Conservation (phyloP, 1,139 yeast genomes). For the Taphrina pruni region DNA sequence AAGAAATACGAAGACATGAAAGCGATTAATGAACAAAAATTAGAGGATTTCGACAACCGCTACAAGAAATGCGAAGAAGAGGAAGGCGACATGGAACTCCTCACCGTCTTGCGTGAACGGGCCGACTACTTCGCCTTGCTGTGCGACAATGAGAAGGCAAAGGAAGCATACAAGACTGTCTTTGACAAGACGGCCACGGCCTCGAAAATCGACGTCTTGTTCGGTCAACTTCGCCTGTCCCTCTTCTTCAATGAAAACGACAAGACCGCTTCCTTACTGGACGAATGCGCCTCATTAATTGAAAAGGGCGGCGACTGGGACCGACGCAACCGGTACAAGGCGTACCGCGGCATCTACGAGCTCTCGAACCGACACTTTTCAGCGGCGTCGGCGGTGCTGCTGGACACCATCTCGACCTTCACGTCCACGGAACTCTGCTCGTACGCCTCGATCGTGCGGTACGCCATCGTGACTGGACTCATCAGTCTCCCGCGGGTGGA, state of each 20-base stretch:
- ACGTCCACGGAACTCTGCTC: constrained; percentile 92
- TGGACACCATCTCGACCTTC: constrained; percentile 92
- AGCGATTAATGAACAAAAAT: constrained; percentile 62
- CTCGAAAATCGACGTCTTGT: constrained; percentile 80
- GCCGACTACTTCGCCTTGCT: constrained; percentile 88
- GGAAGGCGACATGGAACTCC: constrained; percentile 85
- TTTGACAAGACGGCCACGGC: constrained; percentile 85
- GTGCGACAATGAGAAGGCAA: constrained; percentile 77
- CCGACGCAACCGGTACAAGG: constrained; percentile 90
- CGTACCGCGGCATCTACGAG: constrained; percentile 83
- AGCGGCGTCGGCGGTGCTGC: constrained; percentile 81
- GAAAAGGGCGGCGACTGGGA: constrained; percentile 99
- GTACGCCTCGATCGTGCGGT: constrained; percentile 87
- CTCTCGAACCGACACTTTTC: constrained; percentile 84
- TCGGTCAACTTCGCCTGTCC: constrained; percentile 83
- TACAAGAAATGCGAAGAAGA: constrained; percentile 80
- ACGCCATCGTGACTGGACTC: constrained; percentile 85
- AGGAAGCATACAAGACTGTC: constrained; percentile 72
- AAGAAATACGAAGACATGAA: constrained; percentile 59
- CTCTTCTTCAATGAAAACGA: constrained; percentile 81
- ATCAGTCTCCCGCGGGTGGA: constrained; percentile 82
- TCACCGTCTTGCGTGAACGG: constrained; percentile 75
- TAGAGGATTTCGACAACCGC: constrained; percentile 63
- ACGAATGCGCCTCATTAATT: constrained; percentile 69
- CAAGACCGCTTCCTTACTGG: constrained; percentile 74